Evolutionary conservation across 1,284 basidiomycete species (phyloP).

Genomic region (Pascua guehoae): DNA sequence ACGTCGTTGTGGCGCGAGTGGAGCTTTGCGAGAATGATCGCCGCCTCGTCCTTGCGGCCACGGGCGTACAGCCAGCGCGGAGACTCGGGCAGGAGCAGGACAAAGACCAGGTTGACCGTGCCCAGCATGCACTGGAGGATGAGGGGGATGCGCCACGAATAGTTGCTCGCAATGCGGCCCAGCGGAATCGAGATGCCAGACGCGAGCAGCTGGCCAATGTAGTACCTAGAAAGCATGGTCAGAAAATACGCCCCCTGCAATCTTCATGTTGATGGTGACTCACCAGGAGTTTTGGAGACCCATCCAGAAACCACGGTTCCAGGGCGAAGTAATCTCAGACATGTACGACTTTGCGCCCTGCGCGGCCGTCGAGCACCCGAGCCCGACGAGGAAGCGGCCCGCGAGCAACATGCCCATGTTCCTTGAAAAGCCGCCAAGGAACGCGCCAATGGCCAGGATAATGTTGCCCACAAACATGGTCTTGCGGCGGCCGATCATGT

Average conservation of each 20-base stretch:
- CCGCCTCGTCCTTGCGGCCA: constrained; percentile 20
- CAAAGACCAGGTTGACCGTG: constrained; percentile 52
- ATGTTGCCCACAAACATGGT: constrained; percentile 57
- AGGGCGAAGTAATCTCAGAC: constrained; percentile 55
- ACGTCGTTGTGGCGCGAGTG: constrained; percentile 54
- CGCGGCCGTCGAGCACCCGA: constrained; percentile 50
- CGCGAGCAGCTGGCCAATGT: constrained; percentile 54
- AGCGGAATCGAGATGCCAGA: constrained; percentile 58
- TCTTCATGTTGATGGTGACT: neutral
- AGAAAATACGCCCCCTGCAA: too few relatives aligned
- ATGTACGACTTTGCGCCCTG: constrained; percentile 55
- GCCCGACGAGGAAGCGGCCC: constrained; percentile 55
- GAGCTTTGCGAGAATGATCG: constrained; percentile 31
- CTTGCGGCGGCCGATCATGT: constrained; percentile 56
- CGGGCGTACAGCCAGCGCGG: constrained; percentile 53
- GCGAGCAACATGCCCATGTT: constrained; percentile 54
- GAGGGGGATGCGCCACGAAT: constrained; percentile 57
- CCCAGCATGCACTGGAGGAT: constrained; percentile 55
- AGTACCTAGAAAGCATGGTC: too few relatives aligned
- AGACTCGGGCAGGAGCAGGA: constrained; percentile 46
- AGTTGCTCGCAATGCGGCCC: constrained; percentile 50
- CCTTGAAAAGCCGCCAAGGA: constrained; percentile 55
- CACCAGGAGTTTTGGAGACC: constrained; percentile 44
- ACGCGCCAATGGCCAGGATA: constrained; percentile 54
- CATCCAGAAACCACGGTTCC: constrained; percentile 56